phyloP scores from a whole-genome alignment of 2,329 filamentous ascomycete genomes.

The Colletotrichum orchidophilum region DNA sequence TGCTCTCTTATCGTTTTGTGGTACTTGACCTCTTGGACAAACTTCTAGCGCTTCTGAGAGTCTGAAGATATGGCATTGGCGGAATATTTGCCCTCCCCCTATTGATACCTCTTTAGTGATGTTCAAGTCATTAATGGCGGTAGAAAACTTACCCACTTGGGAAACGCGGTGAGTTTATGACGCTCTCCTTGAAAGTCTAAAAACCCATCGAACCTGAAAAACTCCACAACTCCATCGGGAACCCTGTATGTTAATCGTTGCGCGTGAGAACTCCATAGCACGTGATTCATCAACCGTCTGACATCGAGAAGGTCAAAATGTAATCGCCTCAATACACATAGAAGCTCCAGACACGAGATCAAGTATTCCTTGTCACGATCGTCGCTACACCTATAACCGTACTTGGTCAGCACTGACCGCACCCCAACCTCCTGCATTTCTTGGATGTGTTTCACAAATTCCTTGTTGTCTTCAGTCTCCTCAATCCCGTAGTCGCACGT shows the following conservation, averaged over 20 bases:
- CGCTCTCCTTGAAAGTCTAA: background rate
- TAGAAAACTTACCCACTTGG: background rate
- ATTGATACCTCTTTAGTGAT: background rate
- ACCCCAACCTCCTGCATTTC: background rate
- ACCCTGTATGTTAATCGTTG: background rate
- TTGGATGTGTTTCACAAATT: background rate
- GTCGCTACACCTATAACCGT: background rate
- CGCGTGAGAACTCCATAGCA: background rate
- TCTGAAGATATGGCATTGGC: background rate
- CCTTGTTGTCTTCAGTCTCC: background rate
- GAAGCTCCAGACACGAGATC: background rate
- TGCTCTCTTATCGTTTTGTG: background rate
- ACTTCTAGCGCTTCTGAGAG: no score
- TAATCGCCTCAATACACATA: background rate
- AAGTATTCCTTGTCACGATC: background rate
- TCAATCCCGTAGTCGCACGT: background rate
- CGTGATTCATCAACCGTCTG: background rate
- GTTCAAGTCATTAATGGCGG: background rate
- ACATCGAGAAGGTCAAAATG: background rate
- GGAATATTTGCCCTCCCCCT: background rate
- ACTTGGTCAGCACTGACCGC: background rate
- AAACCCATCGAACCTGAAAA: background rate
- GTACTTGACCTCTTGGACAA: no score
- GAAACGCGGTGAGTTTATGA: background rate
- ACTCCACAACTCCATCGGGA: background rate